Percentiles rank a stretch among this genome's conserved stretches.
These are phyloP conservation scores for Suhomyces prunicola DNA, from an alignment of 805 yeast genomes.

Conservation along the genomic window DNA sequence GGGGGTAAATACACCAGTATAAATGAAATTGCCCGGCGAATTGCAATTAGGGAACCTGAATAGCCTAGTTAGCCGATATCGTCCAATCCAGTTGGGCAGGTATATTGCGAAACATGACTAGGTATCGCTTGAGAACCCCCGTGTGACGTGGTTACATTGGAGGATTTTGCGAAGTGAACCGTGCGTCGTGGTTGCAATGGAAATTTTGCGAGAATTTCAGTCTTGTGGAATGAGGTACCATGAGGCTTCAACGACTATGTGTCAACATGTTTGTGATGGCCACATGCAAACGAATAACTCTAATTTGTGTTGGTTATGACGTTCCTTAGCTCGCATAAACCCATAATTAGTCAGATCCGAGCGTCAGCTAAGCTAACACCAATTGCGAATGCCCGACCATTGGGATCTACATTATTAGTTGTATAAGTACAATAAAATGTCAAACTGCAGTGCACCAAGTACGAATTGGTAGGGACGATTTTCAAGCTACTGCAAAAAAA, in stretches of 20 bases:
- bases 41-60: too few species aligned
- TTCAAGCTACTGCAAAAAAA: too few species aligned
- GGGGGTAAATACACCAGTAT: not conserved
- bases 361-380: not conserved
- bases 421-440: too few species aligned
- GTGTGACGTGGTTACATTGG: not conserved
- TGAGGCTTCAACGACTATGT: not conserved
- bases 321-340: not conserved
- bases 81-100: too few species aligned
- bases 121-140: not conserved
- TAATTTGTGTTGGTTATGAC: not conserved
- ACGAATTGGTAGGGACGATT: too few species aligned
- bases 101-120: too few species aligned
- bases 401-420: too few species aligned
- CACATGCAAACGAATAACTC: not conserved
- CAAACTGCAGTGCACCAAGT: too few species aligned
- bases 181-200: not conserved
- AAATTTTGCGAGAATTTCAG: not conserved
- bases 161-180: not conserved
- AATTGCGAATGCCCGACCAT: not conserved
- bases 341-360: not conserved
- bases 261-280: not conserved
- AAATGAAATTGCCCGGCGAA: too few species aligned
- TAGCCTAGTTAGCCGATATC: too few species aligned
- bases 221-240: not conserved